A percentile compares a stretch with the other conserved stretches of the same genome.
Conservation (phyloP, 1,139 yeast genomes). For the Kazachstania sp. region DNA sequence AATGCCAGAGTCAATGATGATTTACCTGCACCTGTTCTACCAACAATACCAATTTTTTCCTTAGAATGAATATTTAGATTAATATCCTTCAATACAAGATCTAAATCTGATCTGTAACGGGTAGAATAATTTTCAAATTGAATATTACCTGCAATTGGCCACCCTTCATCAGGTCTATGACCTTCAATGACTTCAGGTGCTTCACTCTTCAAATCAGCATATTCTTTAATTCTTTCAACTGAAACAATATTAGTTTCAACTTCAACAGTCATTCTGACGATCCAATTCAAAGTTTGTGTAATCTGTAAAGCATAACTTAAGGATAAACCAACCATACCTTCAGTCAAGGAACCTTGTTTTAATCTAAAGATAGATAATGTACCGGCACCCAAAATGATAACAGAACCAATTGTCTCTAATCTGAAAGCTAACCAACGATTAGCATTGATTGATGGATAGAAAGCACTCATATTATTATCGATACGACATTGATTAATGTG, state of each 20-base stretch:
- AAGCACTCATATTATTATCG: slow-evolving; percentile 83
- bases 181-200: slow-evolving; percentile 70
- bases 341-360: slow-evolving; percentile 58
- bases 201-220: slow-evolving; percentile 64
- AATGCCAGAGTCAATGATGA: slow-evolving; percentile 83
- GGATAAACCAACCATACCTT: slow-evolving; percentile 90
- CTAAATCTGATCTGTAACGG: slow-evolving; percentile 77
- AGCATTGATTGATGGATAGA: slow-evolving; percentile 86
- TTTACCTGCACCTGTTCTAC: slow-evolving; percentile 96
- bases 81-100: slow-evolving; percentile 67
- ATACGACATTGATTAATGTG: slow-evolving; percentile 67
- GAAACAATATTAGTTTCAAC: slow-evolving; percentile 95
- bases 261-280: slow-evolving; percentile 95
- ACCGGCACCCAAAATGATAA: slow-evolving; percentile 79
- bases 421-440: slow-evolving; percentile 97
- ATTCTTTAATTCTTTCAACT: slow-evolving; percentile 89
- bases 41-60: slow-evolving; percentile 92
- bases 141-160: slow-evolving; percentile 79
- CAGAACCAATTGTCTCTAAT: slow-evolving; percentile 80
- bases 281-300: slow-evolving; percentile 93
- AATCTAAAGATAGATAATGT: slow-evolving; percentile 68
- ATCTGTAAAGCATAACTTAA: slow-evolving; percentile 87
- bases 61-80: slow-evolving; percentile 57
- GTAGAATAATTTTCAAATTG: slow-evolving; percentile 70
- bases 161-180: slow-evolving; percentile 55